Evolutionary conservation across 495 filamentous ascomycete species (phyloP).

Genomic region (Podospora fimiseda): DNA sequence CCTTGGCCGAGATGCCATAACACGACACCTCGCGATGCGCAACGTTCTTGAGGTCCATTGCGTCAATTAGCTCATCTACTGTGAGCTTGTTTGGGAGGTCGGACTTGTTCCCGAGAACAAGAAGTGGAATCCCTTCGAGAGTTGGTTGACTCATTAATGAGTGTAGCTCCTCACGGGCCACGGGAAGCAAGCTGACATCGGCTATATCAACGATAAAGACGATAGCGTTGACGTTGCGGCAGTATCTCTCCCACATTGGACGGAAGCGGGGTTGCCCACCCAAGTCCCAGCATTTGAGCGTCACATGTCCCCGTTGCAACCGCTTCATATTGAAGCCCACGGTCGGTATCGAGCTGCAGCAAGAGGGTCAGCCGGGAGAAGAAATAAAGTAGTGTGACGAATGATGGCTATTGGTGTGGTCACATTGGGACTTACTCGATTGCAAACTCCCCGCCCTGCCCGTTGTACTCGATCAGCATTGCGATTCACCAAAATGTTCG

Average conservation of each 20-base stretch:
- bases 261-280: constrained; percentile 96
- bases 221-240: constrained; percentile 93
- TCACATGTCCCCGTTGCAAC: constrained; percentile 97
- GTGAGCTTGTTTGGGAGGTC: constrained; percentile 81
- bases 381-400: constrained; percentile 11
- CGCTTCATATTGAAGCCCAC: constrained; percentile 99
- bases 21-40: constrained; percentile 93
- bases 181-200: constrained; percentile 70
- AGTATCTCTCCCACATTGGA: constrained; percentile 99
- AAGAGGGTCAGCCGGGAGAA: constrained; percentile 36
- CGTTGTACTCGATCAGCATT: constrained; percentile 10
- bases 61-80: constrained; percentile 92
- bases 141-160: constrained; percentile 76
- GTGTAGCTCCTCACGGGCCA: constrained; percentile 88
- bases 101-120: constrained; percentile 98
- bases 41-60: constrained; percentile 82
- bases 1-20: constrained; percentile 97
- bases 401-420: constrained; percentile 6
- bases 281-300: constrained; percentile 97
- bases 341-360: constrained; percentile 85
- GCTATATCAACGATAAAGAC: constrained; percentile 91
- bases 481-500: not conserved
- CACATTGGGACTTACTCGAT: constrained; percentile 72
- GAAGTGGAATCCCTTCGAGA: constrained; percentile 81
- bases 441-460: constrained; percentile 93